phyloP scores from a whole-genome alignment of 768 basidiomycete genomes.

The Sutorius australiensis region DNA sequence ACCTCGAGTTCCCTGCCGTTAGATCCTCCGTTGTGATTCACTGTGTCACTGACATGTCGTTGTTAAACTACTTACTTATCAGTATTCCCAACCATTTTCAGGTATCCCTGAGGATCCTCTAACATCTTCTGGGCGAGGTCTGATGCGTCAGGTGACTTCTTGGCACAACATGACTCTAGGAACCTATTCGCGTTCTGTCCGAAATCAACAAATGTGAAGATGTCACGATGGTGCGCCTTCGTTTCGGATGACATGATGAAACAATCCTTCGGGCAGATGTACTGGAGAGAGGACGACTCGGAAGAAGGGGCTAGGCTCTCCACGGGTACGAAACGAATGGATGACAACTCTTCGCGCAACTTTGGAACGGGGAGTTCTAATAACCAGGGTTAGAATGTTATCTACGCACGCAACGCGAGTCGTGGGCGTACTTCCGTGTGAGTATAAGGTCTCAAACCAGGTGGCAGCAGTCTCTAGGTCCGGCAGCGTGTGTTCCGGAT shows the following conservation, averaged over 20 bases:
- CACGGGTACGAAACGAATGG: conserved; percentile 12
- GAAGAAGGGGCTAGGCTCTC: background rate
- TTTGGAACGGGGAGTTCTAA: conserved; percentile 5
- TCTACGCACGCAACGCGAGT: background rate
- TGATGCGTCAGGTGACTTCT: conserved; percentile 11
- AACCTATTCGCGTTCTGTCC: conserved; percentile 10
- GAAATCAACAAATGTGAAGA: conserved; percentile 16
- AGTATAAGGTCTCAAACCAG: conserved; percentile 11
- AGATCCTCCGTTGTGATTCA: no score
- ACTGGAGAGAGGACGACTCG: background rate
- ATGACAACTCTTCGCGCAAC: conserved; percentile 6
- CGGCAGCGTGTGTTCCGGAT: background rate
- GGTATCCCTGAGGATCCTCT: conserved; percentile 4
- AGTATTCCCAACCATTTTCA: background rate
- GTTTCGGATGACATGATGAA: conserved; percentile 4
- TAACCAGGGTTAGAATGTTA: background rate
- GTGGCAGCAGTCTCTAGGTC: background rate
- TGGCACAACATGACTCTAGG: conserved; percentile 12
- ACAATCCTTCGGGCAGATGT: conserved; percentile 11
- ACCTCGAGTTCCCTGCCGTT: no score
- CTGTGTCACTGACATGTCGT: background rate
- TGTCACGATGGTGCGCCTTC: conserved; percentile 6
- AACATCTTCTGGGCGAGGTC: conserved; percentile 11
- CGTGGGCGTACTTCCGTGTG: conserved; percentile 5
- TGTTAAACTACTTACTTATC: conserved; percentile 1